These are phyloP conservation scores for Solanum hybrid DNA, from an alignment of 305 asterid genomes.

Conservation along the genomic window DNA sequence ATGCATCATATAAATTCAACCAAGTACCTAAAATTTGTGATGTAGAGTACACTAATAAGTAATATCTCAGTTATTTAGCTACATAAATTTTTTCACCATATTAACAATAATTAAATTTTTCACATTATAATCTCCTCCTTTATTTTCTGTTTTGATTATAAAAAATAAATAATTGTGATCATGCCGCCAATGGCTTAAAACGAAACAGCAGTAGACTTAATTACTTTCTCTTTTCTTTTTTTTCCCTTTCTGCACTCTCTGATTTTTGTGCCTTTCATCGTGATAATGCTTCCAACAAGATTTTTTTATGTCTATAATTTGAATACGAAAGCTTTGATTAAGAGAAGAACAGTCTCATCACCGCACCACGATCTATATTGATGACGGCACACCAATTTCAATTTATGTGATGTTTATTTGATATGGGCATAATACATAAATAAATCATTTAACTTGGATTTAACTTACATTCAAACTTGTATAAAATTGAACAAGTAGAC, in stretches of 20 bases:
- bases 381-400: too few species aligned
- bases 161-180: slow-evolving; percentile 7
- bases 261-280: not conserved
- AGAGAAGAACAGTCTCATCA: too few species aligned
- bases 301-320: too few species aligned
- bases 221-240: not conserved
- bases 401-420: not conserved
- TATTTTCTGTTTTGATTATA: not conserved
- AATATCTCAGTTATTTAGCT: not conserved
- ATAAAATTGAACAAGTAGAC: too few species aligned
- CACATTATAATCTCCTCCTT: not conserved
- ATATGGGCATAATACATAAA: not conserved
- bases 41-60: not conserved
- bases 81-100: not conserved
- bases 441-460: too few species aligned
- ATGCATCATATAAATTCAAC: not conserved
- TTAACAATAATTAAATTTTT: not conserved
- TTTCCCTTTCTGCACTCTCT: not conserved
- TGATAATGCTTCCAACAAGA: too few species aligned
- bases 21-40: not conserved
- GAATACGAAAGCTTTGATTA: not conserved
- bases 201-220: slow-evolving; percentile 13
- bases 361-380: not conserved
- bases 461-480: not conserved
- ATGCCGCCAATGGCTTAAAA: slow-evolving; percentile 23